Evolutionary conservation across 2,329 filamentous ascomycete genomes (phyloP), one percentile per base, ranked within the genome.

Genomic region (Fusarium setosum): DNA sequence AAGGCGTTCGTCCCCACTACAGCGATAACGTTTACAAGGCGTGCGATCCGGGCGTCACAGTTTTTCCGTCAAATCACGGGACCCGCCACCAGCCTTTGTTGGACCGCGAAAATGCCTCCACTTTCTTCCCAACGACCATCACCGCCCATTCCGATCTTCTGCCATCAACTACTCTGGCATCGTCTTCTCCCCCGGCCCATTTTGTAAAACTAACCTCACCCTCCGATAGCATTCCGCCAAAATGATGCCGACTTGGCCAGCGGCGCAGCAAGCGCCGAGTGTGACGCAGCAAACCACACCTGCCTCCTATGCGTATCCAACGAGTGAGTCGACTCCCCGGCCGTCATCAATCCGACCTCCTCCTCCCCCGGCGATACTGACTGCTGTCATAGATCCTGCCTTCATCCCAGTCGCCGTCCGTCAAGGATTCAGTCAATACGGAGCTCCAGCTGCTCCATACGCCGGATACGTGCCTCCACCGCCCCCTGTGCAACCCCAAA

Each of bases 341-440:
- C 29, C 41, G 24, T 40, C 34, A 15, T 37, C 41, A 48, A 40
- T n/a, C n/a, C n/a, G n/a, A 42, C 24, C 23, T 8, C 17, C 26
- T 15, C 12, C 34, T 40, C 3, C 17, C 12, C 13, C 42, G 32
- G 31, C 31, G 34, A 57, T 47, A 21, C 74, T 79, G 63, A 79
- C 62, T 31, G 31, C 12, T n/a, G 32, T 26, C 7, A n/a, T 56
- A 78, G 81, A 82, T 66, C 83, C 86, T 71, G 87, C 87, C 61
- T 90, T 85, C 71, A 88, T 85, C 61, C 80, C 86, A 66, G 88
- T 90, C 64, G 82, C 85, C 77, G 86, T 88, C 72, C 87, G 87
- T 70, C 87, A 88, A 77, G 84, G 81, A 68, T 86, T 90, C 75
- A 79, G 80, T 73, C 78, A 83, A 69, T 82, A 80, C 69, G 65